Percentiles rank a stretch among this genome's conserved stretches.
Conservation (phyloP, 108 stramenopile genomes). For the Mediolabrus comicus region DNA sequence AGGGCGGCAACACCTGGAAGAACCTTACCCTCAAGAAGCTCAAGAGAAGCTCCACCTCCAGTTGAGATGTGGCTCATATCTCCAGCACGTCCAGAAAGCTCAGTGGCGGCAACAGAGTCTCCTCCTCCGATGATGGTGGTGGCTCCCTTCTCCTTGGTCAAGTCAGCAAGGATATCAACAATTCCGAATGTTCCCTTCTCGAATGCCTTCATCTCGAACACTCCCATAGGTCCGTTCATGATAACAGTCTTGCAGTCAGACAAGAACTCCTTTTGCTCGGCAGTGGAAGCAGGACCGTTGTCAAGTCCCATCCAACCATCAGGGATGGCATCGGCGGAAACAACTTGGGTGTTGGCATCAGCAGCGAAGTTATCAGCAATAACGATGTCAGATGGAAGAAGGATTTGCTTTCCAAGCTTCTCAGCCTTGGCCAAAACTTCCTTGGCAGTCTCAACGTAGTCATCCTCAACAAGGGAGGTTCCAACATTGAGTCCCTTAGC, state of each 20-base stretch:
- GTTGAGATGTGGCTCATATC: constrained; percentile 99
- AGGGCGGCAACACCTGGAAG: constrained; percentile 98
- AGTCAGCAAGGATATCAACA: constrained; percentile 94
- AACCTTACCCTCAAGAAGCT: constrained; percentile 98
- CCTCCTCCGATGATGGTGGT: constrained; percentile 99
- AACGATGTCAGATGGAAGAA: constrained; percentile 95
- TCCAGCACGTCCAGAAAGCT: constrained; percentile 89
- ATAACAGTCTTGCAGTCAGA: constrained; percentile 93
- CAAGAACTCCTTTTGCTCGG: constrained; percentile 87
- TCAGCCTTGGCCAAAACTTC: constrained; percentile 91
- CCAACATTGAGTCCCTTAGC: constrained; percentile 94
- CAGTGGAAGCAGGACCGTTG: constrained; percentile 92
- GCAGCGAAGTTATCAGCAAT: constrained; percentile 90
- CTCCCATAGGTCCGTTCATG: constrained; percentile 99
- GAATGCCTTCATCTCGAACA: constrained; percentile 98
- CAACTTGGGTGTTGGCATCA: constrained; percentile 89
- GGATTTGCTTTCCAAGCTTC: constrained; percentile 89
- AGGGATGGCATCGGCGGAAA: constrained; percentile 87
- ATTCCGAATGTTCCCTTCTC: constrained; percentile 91
- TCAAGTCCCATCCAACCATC: constrained; percentile 99
- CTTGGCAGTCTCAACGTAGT: constrained; percentile 97
- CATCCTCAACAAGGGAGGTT: constrained; percentile 95
- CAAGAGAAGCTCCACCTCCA: constrained; percentile 98
- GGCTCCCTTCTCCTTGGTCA: constrained; percentile 90
- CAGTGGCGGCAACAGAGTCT: constrained; percentile 98